Percentiles rank a stretch among this genome's conserved stretches.
These are phyloP conservation scores for Vitis cinerea DNA, from an alignment of 164 flowering plant species.

Conservation along the genomic window DNA sequence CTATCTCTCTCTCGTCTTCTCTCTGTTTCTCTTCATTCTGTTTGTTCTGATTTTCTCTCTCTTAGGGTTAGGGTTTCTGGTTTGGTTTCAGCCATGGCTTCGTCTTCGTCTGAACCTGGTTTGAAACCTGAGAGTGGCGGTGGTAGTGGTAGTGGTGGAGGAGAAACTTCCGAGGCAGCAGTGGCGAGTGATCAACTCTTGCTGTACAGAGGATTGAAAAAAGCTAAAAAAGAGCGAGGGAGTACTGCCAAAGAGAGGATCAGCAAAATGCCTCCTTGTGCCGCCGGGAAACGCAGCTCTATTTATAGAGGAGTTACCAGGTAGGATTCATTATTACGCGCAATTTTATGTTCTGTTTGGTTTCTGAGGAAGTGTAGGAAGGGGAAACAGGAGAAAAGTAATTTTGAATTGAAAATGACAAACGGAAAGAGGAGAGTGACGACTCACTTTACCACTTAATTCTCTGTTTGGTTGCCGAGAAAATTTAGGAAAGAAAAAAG, in stretches of 20 bases:
- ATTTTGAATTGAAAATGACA: neutral
- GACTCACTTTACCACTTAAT: no score
- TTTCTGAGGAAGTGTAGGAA: neutral
- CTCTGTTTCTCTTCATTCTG: constrained; percentile 2
- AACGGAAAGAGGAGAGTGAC: neutral
- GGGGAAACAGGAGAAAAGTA: neutral
- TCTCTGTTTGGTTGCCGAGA: no score
- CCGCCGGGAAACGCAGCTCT: constrained; percentile 98
- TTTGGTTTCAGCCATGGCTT: constrained; percentile 40
- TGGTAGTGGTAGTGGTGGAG: constrained; percentile 38
- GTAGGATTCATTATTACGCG: constrained; percentile 23
- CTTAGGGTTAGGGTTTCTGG: constrained; percentile 11
- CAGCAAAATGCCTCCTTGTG: constrained; percentile 97
- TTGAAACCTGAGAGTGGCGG: constrained; percentile 41
- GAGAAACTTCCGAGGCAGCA: constrained; percentile 41
- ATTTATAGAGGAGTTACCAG: constrained; percentile 97
- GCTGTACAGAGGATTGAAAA: constrained; percentile 73
- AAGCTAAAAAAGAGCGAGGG: constrained; percentile 78
- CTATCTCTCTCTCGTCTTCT: neutral
- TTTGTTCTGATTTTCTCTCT: constrained; percentile 5
- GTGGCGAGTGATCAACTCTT: constrained; percentile 43
- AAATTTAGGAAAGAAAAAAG: no score
- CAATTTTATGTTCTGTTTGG: neutral
- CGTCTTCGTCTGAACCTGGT: constrained; percentile 52
- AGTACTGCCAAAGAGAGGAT: constrained; percentile 97